Conservation (phyloP, 306 rosid species). For the Acacia acuminata region DNA sequence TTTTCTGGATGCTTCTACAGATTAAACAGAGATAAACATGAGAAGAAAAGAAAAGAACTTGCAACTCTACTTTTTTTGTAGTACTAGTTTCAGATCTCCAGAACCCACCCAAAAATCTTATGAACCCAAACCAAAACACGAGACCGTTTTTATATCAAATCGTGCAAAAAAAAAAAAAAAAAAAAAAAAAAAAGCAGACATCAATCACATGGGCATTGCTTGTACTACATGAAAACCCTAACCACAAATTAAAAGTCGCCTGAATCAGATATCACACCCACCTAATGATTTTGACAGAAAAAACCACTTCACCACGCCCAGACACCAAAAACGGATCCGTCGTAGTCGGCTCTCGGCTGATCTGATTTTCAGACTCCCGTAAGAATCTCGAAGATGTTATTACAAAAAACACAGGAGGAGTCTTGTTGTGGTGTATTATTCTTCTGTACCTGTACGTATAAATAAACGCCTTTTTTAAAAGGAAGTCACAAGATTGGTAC, state of each 20-base stretch:
- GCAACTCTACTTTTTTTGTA: background rate
- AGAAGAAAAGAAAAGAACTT: background rate
- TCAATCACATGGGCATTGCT: slow-evolving; percentile 26
- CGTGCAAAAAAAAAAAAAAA: slow-evolving; percentile 9
- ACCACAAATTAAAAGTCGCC: background rate
- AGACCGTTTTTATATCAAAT: slow-evolving; percentile 24
- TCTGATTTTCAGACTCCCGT: background rate
- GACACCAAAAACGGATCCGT: background rate
- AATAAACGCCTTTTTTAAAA: background rate
- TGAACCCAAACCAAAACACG: slow-evolving; percentile 38
- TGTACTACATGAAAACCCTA: slow-evolving; percentile 49
- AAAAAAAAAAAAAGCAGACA: slow-evolving; percentile 32
- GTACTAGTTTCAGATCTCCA: slow-evolving; percentile 29
- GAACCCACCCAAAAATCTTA: slow-evolving; percentile 13
- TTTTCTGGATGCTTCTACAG: slow-evolving; percentile 4
- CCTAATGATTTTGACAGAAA: slow-evolving; percentile 18
- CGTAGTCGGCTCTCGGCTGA: background rate
- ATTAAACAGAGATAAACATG: slow-evolving; percentile 12
- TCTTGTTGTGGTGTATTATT: no score
- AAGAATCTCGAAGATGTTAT: background rate
- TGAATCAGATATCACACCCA: slow-evolving; percentile 26
- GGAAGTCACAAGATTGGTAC: slow-evolving; percentile 6
- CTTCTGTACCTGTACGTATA: background rate
- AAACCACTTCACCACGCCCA: slow-evolving; percentile 26
- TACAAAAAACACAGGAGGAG: background rate